Conservation (phyloP, 345 rosid genomes). For the Boechera divaricarpa region DNA sequence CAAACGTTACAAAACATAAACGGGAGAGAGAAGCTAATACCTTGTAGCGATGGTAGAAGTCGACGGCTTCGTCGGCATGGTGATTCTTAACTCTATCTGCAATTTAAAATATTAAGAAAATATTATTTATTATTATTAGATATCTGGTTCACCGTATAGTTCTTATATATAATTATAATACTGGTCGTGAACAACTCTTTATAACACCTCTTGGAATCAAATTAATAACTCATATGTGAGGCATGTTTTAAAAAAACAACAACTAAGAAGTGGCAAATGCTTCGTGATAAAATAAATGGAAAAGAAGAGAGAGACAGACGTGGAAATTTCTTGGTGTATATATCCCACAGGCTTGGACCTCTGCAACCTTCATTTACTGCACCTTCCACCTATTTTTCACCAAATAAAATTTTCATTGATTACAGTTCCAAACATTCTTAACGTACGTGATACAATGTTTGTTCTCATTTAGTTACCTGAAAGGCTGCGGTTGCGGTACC, state of each 20-base stretch:
- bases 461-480: conserved; percentile 29
- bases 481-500: conserved; percentile 51
- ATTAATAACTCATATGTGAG: not conserved
- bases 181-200: not conserved
- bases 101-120: not conserved
- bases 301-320: conserved; percentile 28
- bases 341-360: conserved; percentile 57
- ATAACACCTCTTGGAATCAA: not conserved
- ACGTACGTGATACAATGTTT: not conserved
- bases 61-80: conserved; percentile 43
- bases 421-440: not conserved
- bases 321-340: conserved; percentile 37
- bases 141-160: too few species aligned
- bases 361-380: conserved; percentile 51
- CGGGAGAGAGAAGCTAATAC: conserved; percentile 9
- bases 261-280: not conserved
- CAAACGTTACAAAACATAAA: too few species aligned
- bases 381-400: conserved; percentile 47
- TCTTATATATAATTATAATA: not conserved
- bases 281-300: not conserved
- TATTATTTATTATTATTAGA: not conserved
- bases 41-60: conserved; percentile 51
- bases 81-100: conserved; percentile 41
- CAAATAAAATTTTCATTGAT: conserved; percentile 14
- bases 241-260: not conserved